These are phyloP conservation scores for Hanseniaspora nectarophila DNA, from an alignment of 805 yeast species.

Conservation along the genomic window DNA sequence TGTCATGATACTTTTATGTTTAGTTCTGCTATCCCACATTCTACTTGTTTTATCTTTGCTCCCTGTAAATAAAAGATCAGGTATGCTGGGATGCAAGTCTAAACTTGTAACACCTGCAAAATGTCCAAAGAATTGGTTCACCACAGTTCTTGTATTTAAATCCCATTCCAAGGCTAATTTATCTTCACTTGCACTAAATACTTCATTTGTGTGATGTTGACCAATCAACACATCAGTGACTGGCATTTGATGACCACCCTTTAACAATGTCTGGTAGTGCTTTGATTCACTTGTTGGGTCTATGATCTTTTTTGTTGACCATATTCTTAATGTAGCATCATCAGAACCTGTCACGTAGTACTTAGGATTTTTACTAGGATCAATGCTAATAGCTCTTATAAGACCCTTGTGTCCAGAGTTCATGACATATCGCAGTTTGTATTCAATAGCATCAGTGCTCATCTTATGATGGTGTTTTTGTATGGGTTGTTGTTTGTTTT, in stretches of 20 bases:
- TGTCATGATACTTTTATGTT: constrained; percentile 55
- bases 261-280: constrained; percentile 52
- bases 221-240: constrained; percentile 69
- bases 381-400: constrained; percentile 71
- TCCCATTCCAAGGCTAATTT: constrained; percentile 94
- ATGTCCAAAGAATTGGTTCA: constrained; percentile 89
- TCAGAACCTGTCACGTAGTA: constrained; percentile 90
- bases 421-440: constrained; percentile 38
- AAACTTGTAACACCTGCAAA: constrained; percentile 76
- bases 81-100: constrained; percentile 77
- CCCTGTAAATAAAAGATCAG: constrained; percentile 65
- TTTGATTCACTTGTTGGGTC: constrained; percentile 40
- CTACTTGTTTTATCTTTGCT: constrained; percentile 79
- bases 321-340: constrained; percentile 77
- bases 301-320: constrained; percentile 46
- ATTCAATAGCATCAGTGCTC: not conserved
- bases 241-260: constrained; percentile 78
- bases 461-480: not conserved
- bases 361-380: constrained; percentile 58
- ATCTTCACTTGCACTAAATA: constrained; percentile 89
- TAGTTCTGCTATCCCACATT: constrained; percentile 86
- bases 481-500: not conserved
- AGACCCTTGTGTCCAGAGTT: constrained; percentile 83
- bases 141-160: constrained; percentile 67
- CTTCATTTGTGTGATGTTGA: constrained; percentile 57